Base-by-base conservation (phyloP, 306 rosid species). In the Senna tora region DNA sequence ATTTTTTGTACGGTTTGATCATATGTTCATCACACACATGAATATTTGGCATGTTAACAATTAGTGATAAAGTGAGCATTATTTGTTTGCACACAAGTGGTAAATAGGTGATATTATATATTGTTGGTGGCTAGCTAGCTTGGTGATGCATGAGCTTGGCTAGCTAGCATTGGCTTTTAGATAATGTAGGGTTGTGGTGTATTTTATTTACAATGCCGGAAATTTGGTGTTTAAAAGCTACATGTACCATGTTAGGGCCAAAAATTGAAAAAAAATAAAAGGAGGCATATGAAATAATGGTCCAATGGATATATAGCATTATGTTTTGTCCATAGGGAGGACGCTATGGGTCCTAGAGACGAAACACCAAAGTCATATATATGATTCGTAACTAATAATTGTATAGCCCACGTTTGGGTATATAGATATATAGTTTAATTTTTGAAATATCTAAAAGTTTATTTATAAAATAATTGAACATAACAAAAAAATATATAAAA, bases 291-390 rank as follows among this genome's bases (percentile, higher is more conserved):
- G 64, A 21, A 2, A 62, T 25, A 25, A 25, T 14, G 42, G 67
- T 62, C 38, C 30, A 60, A 62, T 15, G 8, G 39, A 4, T 33
- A 33, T 2, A 33, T 0, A 50, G 51, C 71, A 60, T 69, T 65
- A 13, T 20, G 25, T 77, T 53, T 30, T 53, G 51, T 63, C 38
- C 5, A 15, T 50, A 41, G 19, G 3, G 42, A 58, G 63, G 75
- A 59, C 64, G 68, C 1, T 12, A 41, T 45, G 50, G 80, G 79
- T 54, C 69, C 63, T 69, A 59, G 45, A 60, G 17, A 52, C 30
- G 53, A 75, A 28, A 75, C 7, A 14, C 50, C 61, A 15, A 67
- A 6, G 21, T 45, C 50, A 42, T 10, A 41, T 5, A 33, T 9
- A 41, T 41, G 11, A 41, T 41, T 41, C 46, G 5, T 3, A 36